Conservation (phyloP, 1,284 basidiomycete species). For the Marasmius fiardii region DNA sequence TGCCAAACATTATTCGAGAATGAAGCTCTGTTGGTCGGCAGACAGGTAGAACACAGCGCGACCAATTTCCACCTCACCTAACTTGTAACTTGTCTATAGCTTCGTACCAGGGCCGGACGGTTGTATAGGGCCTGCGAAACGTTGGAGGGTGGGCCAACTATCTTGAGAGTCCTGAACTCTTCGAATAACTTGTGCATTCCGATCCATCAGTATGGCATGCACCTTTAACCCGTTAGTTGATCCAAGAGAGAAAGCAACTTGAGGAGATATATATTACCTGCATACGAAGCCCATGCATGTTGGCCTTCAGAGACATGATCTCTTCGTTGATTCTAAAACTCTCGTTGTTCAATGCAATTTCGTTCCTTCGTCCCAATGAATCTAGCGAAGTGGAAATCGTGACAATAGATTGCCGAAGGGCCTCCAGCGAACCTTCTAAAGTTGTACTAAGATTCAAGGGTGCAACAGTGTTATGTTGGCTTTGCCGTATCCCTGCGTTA, state of each 20-base stretch:
- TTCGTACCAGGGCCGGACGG: slow-evolving; percentile 8
- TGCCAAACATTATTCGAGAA: too few relatives aligned
- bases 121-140: background rate
- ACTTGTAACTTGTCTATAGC: background rate
- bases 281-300: slow-evolving; percentile 77
- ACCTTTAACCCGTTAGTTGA: slow-evolving; percentile 29
- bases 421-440: slow-evolving; percentile 55
- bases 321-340: slow-evolving; percentile 73
- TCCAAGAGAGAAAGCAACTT: background rate
- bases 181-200: slow-evolving; percentile 53
- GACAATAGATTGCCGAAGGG: slow-evolving; percentile 59
- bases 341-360: slow-evolving; percentile 70
- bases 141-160: background rate
- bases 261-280: slow-evolving; percentile 46
- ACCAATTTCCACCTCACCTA: background rate
- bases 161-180: slow-evolving; percentile 6
- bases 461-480: slow-evolving; percentile 32
- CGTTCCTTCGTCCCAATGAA: slow-evolving; percentile 56
- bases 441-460: slow-evolving; percentile 59
- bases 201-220: slow-evolving; percentile 66
- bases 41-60: too few relatives aligned
- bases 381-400: slow-evolving; percentile 60
- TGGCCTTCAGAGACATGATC: slow-evolving; percentile 67
- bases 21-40: too few relatives aligned
- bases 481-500: slow-evolving; percentile 23